These are phyloP conservation scores for Dinochytrium kinnereticum DNA, from an alignment of 371 early-diverging fungal genomes.

Conservation along the genomic window DNA sequence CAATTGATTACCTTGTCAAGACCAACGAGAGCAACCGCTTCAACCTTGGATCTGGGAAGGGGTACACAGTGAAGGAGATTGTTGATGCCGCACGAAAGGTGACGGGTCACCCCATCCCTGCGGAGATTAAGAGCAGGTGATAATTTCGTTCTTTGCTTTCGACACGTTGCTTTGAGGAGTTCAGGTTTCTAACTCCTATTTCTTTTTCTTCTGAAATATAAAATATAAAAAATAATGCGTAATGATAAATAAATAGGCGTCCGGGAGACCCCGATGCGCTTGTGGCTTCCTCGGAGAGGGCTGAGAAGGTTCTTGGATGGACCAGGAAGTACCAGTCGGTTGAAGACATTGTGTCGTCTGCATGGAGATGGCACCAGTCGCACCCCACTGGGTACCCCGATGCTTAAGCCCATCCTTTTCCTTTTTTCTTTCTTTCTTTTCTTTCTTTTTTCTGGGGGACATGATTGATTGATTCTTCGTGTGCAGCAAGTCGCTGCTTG, in stretches of 20 bases:
- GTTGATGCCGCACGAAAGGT: conserved; percentile 56
- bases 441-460: too few relatives aligned
- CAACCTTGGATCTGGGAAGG: conserved; percentile 58
- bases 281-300: conserved; percentile 54
- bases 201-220: background rate
- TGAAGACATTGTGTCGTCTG: conserved; percentile 56
- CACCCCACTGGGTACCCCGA: conserved; percentile 45
- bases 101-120: conserved; percentile 59
- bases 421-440: too few relatives aligned
- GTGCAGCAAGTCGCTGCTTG: too few relatives aligned
- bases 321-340: conserved; percentile 49
- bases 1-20: conserved; percentile 55
- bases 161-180: background rate
- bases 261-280: conserved; percentile 59
- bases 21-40: conserved; percentile 42
- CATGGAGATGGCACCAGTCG: conserved; percentile 55
- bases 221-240: too few relatives aligned
- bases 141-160: background rate
- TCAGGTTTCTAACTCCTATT: background rate
- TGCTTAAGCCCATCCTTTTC: background rate
- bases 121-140: conserved; percentile 47
- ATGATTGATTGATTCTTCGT: background rate
- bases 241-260: too few relatives aligned
- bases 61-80: conserved; percentile 56
- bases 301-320: conserved; percentile 61